Evolutionary conservation across 257 asterid genomes (phyloP).

Genomic region (Rhazya stricta): DNA sequence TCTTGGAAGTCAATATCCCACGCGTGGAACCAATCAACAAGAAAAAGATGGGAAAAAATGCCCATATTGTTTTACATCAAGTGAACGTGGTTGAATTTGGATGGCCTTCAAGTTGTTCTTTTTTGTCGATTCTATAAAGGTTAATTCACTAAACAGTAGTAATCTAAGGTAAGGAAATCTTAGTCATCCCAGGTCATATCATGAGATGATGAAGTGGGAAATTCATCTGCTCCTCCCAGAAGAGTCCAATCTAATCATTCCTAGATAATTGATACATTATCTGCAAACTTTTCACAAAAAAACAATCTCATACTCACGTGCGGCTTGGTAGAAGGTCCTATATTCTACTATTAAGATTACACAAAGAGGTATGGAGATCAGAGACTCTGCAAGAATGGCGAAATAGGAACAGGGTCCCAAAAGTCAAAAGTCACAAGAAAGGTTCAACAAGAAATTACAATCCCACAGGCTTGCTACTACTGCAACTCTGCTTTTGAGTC

Average conservation of each 20-base stretch:
- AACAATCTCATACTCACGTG: constrained; percentile 37
- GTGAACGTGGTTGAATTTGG: background rate
- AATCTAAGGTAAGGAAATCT: constrained; percentile 18
- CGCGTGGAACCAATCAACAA: background rate
- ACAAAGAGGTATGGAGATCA: constrained; percentile 35
- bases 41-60: background rate
- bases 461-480: constrained; percentile 28
- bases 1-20: background rate
- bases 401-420: constrained; percentile 32
- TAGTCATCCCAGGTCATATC: constrained; percentile 28
- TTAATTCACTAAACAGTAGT: background rate
- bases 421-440: constrained; percentile 62
- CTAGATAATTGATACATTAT: constrained; percentile 32
- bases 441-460: constrained; percentile 31
- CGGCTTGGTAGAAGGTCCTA: constrained; percentile 46
- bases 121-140: background rate
- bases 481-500: constrained; percentile 1
- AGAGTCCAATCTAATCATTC: constrained; percentile 44
- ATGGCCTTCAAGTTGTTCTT: background rate
- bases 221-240: constrained; percentile 22
- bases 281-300: constrained; percentile 18
- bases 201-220: constrained; percentile 37
- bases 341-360: constrained; percentile 31
- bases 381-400: constrained; percentile 24
- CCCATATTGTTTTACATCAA: background rate